Base-by-base conservation (phyloP, 78 protist genomes). In the Protostelium mycophagum region DNA sequence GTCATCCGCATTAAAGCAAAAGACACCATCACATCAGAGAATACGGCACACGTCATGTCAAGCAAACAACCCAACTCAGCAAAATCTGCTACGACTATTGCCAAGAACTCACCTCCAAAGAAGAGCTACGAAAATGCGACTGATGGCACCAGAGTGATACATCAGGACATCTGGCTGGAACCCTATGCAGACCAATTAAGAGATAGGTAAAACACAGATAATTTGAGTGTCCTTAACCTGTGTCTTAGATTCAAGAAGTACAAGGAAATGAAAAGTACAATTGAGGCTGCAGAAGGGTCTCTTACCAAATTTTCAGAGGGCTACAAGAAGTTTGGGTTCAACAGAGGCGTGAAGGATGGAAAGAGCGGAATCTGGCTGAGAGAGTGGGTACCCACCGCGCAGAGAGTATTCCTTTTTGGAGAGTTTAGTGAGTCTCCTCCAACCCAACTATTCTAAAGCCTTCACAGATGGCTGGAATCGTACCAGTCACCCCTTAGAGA, bases 381-480 rank as follows among this genome's bases (percentile, higher is more conserved):
- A 83, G 96, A 94, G 39, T 94, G 96, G 96, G 38, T 91, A 35
- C 96, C 96, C 25, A 38, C 91, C 23, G 94, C 91, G 29, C 90
- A 88, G 35, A 86, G 73, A 63, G 91, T 92, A 1, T 89, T 63
- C 86, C 38, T 88, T 31, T 90, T 89, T 89, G 88, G 92, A 83
- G 95, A 92, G 87, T 92, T 92, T 29, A 92, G 91, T 92, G 90
- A 25, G 92, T 85, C n/a, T 29, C 29, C 36, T 89, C 86, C 1
- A 36, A 36, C 28, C 28, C 63, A 25, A 5, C 36, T 29, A 28
- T 28, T 84, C 63, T 85, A 35, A 86, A 0, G 0, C 28, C 36
- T 5, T 34, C 35, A 28, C 88, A 89, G 91, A 95, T 87, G 83
- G 87, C 38, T 96, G 98, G 98, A 89, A 95, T 91, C 91, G 91